These are phyloP conservation scores for Ophiocordyceps sinensis DNA, from an alignment of 2,329 filamentous ascomycete species.

Conservation along the genomic window DNA sequence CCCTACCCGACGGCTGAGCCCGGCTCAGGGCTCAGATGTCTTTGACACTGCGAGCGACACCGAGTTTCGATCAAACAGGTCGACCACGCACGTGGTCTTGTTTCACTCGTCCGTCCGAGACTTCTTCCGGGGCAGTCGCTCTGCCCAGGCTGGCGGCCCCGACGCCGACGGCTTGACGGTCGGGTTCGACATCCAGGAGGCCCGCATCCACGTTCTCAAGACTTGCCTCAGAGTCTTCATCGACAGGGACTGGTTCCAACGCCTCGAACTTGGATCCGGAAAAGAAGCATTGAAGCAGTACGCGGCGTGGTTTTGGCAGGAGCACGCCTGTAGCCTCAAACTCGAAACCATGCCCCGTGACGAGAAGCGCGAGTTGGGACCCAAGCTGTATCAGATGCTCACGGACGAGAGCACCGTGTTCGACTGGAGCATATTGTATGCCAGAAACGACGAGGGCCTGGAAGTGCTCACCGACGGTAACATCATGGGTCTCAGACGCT, in stretches of 20 bases:
- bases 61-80: conserved; percentile 27
- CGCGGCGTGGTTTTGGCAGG: conserved; percentile 30
- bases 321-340: conserved; percentile 22
- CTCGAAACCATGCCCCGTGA: conserved; percentile 9
- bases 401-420: conserved; percentile 20
- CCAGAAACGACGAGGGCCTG: conserved; percentile 25
- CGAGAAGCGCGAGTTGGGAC: conserved; percentile 19
- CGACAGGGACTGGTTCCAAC: conserved; percentile 15
- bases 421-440: conserved; percentile 25
- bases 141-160: conserved; percentile 6
- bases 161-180: conserved; percentile 10
- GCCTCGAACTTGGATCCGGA: conserved; percentile 11
- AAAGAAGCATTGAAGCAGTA: conserved; percentile 21
- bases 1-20: conserved; percentile 10
- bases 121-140: conserved; percentile 21
- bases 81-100: conserved; percentile 22
- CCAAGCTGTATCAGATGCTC: conserved; percentile 20
- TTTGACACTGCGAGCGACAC: conserved; percentile 17
- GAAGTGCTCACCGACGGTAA: conserved; percentile 25
- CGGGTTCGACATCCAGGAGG: conserved; percentile 19
- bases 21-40: conserved; percentile 15
- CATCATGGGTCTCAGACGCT: conserved; percentile 19
- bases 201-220: conserved; percentile 21
- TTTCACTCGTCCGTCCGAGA: conserved; percentile 24
- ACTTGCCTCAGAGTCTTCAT: conserved; percentile 26